A percentile compares a stretch with the other conserved stretches of the same genome.
These are phyloP conservation scores for Astrephomene gubernaculifera DNA, from an alignment of 139 green algal species.

Conservation along the genomic window DNA sequence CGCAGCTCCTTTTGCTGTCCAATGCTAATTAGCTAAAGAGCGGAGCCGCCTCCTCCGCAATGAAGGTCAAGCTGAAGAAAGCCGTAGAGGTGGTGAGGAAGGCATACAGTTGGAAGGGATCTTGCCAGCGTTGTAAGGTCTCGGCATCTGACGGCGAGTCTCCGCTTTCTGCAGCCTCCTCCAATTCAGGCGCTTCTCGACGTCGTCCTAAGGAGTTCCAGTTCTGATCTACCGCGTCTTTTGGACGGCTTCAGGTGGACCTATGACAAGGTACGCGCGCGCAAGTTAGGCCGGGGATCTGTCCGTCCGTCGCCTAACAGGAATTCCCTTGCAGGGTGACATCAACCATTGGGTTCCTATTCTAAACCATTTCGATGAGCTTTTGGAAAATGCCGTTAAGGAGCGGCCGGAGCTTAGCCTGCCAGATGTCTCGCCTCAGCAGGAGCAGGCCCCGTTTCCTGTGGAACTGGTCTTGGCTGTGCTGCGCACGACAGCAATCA, in stretches of 20 bases:
- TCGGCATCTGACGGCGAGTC: background rate
- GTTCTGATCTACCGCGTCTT: slow-evolving; percentile 52
- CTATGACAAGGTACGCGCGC: slow-evolving; percentile 78
- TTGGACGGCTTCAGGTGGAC: slow-evolving; percentile 82
- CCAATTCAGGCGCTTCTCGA: slow-evolving; percentile 69
- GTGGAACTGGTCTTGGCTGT: slow-evolving; percentile 68
- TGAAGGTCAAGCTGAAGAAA: slow-evolving; percentile 59
- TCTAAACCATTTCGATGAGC: slow-evolving; percentile 89
- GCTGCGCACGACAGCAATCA: slow-evolving; percentile 74
- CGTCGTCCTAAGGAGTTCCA: slow-evolving; percentile 50
- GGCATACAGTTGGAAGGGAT: background rate
- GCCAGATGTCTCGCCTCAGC: background rate
- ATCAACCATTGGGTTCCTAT: slow-evolving; percentile 91
- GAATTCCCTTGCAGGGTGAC: slow-evolving; percentile 79
- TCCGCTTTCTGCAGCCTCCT: slow-evolving; percentile 58
- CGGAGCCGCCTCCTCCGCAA: slow-evolving; percentile 30
- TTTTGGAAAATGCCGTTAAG: slow-evolving; percentile 79
- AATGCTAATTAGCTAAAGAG: background rate
- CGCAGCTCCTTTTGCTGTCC: background rate
- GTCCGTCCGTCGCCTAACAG: background rate
- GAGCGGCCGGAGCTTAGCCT: slow-evolving; percentile 68
- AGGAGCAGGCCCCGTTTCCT: slow-evolving; percentile 67
- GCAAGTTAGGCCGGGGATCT: slow-evolving; percentile 19
- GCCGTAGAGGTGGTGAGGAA: slow-evolving; percentile 46
- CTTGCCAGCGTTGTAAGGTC: background rate